Evolutionary conservation across 176 grass and related monocot genomes (phyloP), one percentile per base, ranked within the genome.

Genomic region (Chloris gayana): DNA sequence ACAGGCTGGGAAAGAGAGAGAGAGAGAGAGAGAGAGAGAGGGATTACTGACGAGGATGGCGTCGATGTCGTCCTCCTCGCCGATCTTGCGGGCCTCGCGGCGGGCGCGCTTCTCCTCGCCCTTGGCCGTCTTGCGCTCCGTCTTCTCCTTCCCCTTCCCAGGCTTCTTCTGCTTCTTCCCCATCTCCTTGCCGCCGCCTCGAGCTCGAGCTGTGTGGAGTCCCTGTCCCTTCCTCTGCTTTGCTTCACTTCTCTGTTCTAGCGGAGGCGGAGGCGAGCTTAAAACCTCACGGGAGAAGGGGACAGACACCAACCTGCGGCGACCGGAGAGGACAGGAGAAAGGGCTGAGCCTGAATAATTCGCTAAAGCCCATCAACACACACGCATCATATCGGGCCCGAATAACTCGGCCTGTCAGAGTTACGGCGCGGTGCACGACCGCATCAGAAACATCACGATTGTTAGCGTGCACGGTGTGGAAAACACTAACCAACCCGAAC

Each of bases 161-260:
- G 89, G 83, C 62, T 98, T 98, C 85, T 98, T 98, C 83, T 89
- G 74, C 88, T 98, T 98, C 89, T 92, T 94, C 74, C 95, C 92
- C 95, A 98, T 98, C 45, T 60, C 27, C 60, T 63, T 15, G 72
- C 62, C 50, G 17, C 62, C 50, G 22, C 19, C 49, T 57, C 50
- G 46, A 57, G 49, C 61, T 83, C 33, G 14, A 17, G 65, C 70
- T 53, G 41, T 38, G 51, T 19, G 27, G 35, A 37, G 35, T 15
- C 10, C 0, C 41, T n/a, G n/a, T 34, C 22, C n/a, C 50, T n/a
- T 30, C 6, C 27, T 59, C 49, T 74, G 12, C 61, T 67, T 44
- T 69, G 14, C 15, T 63, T 37, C 73, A 14, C 15, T 70, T 27
- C 65, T 65, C 70, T 10, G 32, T 1, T 75, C 51, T 42, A 49